A percentile compares a stretch with the other conserved stretches of the same genome.
phyloP scores from a whole-genome alignment of 2,329 filamentous ascomycete genomes.

The Tricladium varicosporioides region DNA sequence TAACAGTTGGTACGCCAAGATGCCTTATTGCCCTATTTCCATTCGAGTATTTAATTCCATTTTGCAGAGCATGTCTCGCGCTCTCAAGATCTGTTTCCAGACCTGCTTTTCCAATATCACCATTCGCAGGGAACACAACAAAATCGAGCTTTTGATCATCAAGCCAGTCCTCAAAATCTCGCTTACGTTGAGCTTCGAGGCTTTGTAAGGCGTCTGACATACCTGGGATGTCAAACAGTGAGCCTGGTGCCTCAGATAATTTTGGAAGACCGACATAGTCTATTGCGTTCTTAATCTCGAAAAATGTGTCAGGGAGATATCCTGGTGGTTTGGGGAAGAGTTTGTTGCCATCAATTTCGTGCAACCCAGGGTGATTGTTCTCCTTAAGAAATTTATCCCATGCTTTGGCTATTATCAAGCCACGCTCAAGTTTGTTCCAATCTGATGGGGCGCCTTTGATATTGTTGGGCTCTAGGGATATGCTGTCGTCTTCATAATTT shows the following conservation, averaged over 20 bases:
- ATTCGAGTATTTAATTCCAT: slow-evolving; percentile 53
- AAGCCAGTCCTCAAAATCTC: slow-evolving; percentile 50
- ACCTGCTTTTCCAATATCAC: slow-evolving; percentile 48
- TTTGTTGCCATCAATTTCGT: slow-evolving; percentile 19
- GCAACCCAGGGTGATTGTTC: slow-evolving; percentile 11
- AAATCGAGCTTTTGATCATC: slow-evolving; percentile 40
- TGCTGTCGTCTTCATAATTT: too few relatives aligned
- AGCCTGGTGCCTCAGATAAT: background rate
- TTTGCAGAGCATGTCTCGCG: slow-evolving; percentile 41
- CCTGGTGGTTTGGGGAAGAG: slow-evolving; percentile 13
- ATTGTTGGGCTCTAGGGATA: too few relatives aligned
- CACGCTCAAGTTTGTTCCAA: too few relatives aligned
- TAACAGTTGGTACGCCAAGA: slow-evolving; percentile 52
- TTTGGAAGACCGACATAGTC: background rate
- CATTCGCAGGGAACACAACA: slow-evolving; percentile 48
- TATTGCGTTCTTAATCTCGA: background rate
- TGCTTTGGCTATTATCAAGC: slow-evolving; percentile 1
- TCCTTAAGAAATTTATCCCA: slow-evolving; percentile 18
- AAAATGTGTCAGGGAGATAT: slow-evolving; percentile 7
- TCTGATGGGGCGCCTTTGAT: too few relatives aligned
- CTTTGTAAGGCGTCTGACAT: slow-evolving; percentile 42
- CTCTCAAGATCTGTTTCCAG: slow-evolving; percentile 39
- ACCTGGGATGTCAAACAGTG: slow-evolving; percentile 26
- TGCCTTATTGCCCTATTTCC: slow-evolving; percentile 53
- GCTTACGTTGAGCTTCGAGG: slow-evolving; percentile 48